phyloP scores from a whole-genome alignment of 2,329 filamentous ascomycete species.

The Pyricularia sp. region DNA sequence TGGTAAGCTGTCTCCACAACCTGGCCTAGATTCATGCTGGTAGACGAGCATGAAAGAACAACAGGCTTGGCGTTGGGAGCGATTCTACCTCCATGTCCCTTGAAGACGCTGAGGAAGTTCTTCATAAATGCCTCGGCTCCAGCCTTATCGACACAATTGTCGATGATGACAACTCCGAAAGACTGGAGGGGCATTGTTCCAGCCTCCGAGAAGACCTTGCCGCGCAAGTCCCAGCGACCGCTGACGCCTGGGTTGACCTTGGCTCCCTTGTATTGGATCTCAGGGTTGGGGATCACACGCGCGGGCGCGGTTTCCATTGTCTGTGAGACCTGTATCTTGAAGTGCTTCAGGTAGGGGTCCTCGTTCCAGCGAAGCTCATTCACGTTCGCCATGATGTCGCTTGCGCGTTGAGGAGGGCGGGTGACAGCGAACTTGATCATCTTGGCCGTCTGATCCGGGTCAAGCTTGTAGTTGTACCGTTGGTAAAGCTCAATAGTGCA shows the following conservation, averaged over 20 bases:
- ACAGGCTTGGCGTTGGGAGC: slow-evolving; percentile 15
- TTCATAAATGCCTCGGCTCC: slow-evolving; percentile 45
- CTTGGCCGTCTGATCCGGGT: slow-evolving; percentile 49
- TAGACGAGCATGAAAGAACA: slow-evolving; percentile 20
- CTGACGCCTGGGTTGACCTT: slow-evolving; percentile 46
- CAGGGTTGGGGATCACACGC: slow-evolving; percentile 56
- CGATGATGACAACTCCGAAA: slow-evolving; percentile 65
- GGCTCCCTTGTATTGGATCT: slow-evolving; percentile 51
- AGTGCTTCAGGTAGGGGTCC: slow-evolving; percentile 59
- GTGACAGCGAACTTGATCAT: slow-evolving; percentile 96
- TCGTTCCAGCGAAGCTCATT: slow-evolving; percentile 49
- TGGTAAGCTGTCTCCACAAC: slow-evolving; percentile 44
- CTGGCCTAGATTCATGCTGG: slow-evolving; percentile 23
- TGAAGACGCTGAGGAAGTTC: slow-evolving; percentile 39
- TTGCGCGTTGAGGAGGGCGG: slow-evolving; percentile 53
- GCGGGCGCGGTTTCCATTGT: slow-evolving; percentile 56
- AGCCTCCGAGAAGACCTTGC: slow-evolving; percentile 58
- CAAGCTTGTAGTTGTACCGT: slow-evolving; percentile 50
- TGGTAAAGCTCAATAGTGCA: slow-evolving; percentile 41
- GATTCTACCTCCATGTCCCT: slow-evolving; percentile 36
- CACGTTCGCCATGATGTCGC: slow-evolving; percentile 56
- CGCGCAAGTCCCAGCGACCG: slow-evolving; percentile 80
- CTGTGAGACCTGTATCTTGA: slow-evolving; percentile 56
- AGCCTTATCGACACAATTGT: slow-evolving; percentile 35
- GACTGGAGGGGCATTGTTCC: slow-evolving; percentile 49